Conservation (phyloP, 2,329 filamentous ascomycete genomes). For the Trichophyton simii region DNA sequence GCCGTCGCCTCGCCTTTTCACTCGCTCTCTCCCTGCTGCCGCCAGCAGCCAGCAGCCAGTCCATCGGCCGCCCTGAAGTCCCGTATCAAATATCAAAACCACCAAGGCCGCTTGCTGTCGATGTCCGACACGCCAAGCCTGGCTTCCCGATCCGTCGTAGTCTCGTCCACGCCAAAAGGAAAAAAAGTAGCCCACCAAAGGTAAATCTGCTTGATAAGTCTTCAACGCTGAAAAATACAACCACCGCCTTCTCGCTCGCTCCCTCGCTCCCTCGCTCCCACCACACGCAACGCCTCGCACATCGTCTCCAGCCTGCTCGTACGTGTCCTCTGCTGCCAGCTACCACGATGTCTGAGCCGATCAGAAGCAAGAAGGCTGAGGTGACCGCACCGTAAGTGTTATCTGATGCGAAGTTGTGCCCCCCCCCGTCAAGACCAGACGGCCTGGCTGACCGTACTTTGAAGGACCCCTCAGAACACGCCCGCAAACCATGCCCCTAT, state of each 20-base stretch:
- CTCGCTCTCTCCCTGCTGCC: too few species aligned
- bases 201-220: slow-evolving; percentile 17
- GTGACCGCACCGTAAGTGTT: slow-evolving; percentile 51
- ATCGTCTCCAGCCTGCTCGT: slow-evolving; percentile 5
- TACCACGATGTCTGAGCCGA: slow-evolving; percentile 51
- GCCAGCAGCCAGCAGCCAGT: neutral
- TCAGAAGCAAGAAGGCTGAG: slow-evolving; percentile 54
- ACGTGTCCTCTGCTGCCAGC: slow-evolving; percentile 14
- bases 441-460: slow-evolving; percentile 16
- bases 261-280: slow-evolving; percentile 22
- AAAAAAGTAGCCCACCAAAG: neutral
- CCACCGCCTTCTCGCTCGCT: slow-evolving; percentile 17
- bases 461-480: slow-evolving; percentile 95
- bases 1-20: neutral
- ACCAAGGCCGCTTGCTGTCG: neutral
- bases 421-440: slow-evolving; percentile 10
- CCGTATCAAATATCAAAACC: too few species aligned
- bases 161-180: neutral
- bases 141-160: neutral
- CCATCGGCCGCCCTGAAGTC: neutral
- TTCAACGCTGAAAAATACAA: slow-evolving; percentile 23
- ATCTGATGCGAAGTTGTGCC: slow-evolving; percentile 11
- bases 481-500: slow-evolving; percentile 92
- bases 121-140: neutral
- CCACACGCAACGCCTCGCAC: slow-evolving; percentile 7